phyloP scores from a whole-genome alignment of 1,284 basidiomycete species.

The Macrocystidia cucumis region DNA sequence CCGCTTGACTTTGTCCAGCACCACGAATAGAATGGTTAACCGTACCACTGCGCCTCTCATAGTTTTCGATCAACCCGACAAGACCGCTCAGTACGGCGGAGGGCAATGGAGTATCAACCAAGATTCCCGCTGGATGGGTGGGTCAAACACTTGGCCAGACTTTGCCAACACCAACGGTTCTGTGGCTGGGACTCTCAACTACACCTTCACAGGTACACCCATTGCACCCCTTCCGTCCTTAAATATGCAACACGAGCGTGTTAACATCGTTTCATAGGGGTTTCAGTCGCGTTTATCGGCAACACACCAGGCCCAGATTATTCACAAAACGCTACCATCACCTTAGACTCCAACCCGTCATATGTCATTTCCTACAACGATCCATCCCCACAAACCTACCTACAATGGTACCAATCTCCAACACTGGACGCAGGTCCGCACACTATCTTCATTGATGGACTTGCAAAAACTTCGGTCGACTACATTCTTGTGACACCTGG shows the following conservation, averaged over 20 bases:
- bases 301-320: not conserved
- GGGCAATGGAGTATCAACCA: not conserved
- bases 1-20: too few relatives aligned
- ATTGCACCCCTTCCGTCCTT: too few relatives aligned
- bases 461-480: slow-evolving; percentile 7
- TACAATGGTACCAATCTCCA: slow-evolving; percentile 8
- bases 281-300: not conserved
- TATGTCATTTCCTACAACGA: slow-evolving; percentile 3
- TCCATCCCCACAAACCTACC: slow-evolving; percentile 4
- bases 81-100: too few relatives aligned
- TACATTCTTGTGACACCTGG: slow-evolving; percentile 8
- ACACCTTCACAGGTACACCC: not conserved
- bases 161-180: not conserved
- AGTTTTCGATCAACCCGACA: too few relatives aligned
- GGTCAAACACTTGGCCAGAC: not conserved
- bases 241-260: too few relatives aligned
- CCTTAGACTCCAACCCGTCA: slow-evolving; percentile 1
- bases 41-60: too few relatives aligned
- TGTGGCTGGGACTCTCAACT: not conserved
- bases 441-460: not conserved
- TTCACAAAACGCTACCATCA: not conserved
- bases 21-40: too few relatives aligned
- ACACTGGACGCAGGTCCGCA: slow-evolving; percentile 1
- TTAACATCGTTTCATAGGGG: not conserved
- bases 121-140: not conserved